These are phyloP conservation scores for Phalaenopsis aphrodite DNA, from an alignment of 106 monocot genomes.

Conservation along the genomic window DNA sequence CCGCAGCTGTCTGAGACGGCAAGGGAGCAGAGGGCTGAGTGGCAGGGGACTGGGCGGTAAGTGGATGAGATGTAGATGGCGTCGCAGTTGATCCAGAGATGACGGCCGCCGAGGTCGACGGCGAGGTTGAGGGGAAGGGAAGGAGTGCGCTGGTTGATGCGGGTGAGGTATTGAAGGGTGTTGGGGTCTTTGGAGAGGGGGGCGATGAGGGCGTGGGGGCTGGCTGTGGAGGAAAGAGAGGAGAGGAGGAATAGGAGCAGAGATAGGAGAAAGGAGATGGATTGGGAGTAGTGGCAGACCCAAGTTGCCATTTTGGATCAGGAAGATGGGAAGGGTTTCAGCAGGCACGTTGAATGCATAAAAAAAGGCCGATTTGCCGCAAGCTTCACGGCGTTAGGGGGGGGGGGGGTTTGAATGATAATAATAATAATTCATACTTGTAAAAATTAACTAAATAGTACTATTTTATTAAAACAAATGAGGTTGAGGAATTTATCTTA, in stretches of 20 bases:
- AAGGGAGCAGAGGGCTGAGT: slow-evolving; percentile 21
- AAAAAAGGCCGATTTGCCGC: too few species aligned
- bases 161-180: slow-evolving; percentile 48
- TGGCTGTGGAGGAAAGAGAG: slow-evolving; percentile 1
- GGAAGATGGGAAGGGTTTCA: too few species aligned
- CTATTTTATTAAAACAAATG: too few species aligned
- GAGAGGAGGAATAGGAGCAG: slow-evolving; percentile 3
- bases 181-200: slow-evolving; percentile 35
- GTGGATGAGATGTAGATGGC: slow-evolving; percentile 29
- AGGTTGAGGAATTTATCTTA: too few species aligned
- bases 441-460: too few species aligned
- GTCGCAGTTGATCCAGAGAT: slow-evolving; percentile 47
- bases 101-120: slow-evolving; percentile 40
- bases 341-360: too few species aligned
- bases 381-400: too few species aligned
- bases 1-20: slow-evolving; percentile 9
- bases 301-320: neutral
- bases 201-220: slow-evolving; percentile 24
- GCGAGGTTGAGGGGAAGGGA: slow-evolving; percentile 22
- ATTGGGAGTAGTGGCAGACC: neutral
- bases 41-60: slow-evolving; percentile 29
- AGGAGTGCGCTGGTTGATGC: slow-evolving; percentile 34
- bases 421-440: too few species aligned
- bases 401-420: too few species aligned
- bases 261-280: neutral